A percentile compares a stretch with the other conserved stretches of the same genome.
Conservation (phyloP, 2,329 filamentous ascomycete genomes). For the Hypoxylon sp. region DNA sequence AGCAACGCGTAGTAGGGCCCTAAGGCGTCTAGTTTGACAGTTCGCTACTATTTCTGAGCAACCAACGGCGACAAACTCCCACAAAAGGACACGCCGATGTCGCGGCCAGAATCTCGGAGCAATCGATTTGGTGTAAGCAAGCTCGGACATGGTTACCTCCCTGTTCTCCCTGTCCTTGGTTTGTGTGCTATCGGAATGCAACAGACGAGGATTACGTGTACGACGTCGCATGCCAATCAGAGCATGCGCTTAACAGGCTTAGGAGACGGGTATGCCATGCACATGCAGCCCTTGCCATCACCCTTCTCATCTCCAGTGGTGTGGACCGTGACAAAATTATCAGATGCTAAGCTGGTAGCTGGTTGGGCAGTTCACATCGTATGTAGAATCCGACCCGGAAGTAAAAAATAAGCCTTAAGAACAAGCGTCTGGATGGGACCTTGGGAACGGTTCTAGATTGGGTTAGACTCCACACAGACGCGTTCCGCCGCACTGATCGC, state of each 20-base stretch:
- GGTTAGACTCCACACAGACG: conserved; percentile 8
- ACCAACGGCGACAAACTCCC: conserved; percentile 5
- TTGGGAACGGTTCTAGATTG: background rate
- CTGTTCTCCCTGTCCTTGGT: conserved; percentile 17
- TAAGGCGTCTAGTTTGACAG: conserved; percentile 12
- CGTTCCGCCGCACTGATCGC: conserved; percentile 2
- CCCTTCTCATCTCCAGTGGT: conserved; percentile 24
- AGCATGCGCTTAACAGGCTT: conserved; percentile 4
- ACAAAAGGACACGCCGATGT: conserved; percentile 33
- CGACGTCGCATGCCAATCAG: conserved; percentile 31
- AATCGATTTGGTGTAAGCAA: conserved; percentile 28
- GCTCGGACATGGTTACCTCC: conserved; percentile 15
- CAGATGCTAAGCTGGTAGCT: conserved; percentile 13
- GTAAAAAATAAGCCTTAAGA: conserved; percentile 19
- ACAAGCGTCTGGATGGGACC: background rate
- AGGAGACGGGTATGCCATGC: conserved; percentile 39
- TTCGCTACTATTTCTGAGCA: conserved; percentile 4
- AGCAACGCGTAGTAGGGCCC: conserved; percentile 21
- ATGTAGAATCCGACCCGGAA: background rate
- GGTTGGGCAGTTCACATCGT: background rate
- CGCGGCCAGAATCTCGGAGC: conserved; percentile 38
- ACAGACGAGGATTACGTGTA: conserved; percentile 33
- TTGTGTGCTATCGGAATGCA: conserved; percentile 13
- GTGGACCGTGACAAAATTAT: conserved; percentile 19
- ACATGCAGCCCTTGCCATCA: conserved; percentile 21